phyloP scores from a whole-genome alignment of 2,329 filamentous ascomycete species.

The Arthrobotrys pseudoclavata region DNA sequence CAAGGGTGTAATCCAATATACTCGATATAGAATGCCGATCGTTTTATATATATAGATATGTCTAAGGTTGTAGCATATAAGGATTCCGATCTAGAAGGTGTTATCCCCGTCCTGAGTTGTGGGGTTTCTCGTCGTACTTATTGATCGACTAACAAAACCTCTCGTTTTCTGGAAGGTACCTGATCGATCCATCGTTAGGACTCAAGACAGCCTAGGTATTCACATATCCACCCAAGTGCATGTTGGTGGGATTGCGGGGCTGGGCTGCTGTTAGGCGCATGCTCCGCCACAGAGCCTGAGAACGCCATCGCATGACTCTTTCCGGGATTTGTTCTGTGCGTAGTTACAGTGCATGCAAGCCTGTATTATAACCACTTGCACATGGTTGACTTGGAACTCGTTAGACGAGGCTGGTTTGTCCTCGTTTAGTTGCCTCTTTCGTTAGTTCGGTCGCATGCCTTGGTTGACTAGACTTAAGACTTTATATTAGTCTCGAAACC shows the following conservation, averaged over 20 bases:
- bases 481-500: too few species aligned
- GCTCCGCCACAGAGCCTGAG: constrained; percentile 15
- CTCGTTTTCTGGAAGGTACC: background rate
- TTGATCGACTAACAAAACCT: background rate
- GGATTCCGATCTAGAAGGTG: background rate
- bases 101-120: background rate
- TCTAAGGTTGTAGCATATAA: background rate
- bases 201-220: background rate
- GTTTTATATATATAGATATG: background rate
- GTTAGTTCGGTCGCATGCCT: too few species aligned
- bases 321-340: background rate
- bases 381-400: too few species aligned
- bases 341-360: too few species aligned
- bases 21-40: background rate
- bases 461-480: too few species aligned
- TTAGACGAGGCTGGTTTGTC: too few species aligned
- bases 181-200: background rate
- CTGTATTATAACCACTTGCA: too few species aligned
- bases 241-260: background rate
- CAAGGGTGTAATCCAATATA: background rate
- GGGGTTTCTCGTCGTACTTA: background rate
- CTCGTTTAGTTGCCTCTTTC: too few species aligned
- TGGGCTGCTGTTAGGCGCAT: background rate
- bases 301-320: background rate
- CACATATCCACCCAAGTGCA: background rate